A percentile compares a stretch with the other conserved stretches of the same genome.
These are phyloP conservation scores for Cladochytrium replicatum DNA, from an alignment of 192 early-diverging fungal species.

Conservation along the genomic window DNA sequence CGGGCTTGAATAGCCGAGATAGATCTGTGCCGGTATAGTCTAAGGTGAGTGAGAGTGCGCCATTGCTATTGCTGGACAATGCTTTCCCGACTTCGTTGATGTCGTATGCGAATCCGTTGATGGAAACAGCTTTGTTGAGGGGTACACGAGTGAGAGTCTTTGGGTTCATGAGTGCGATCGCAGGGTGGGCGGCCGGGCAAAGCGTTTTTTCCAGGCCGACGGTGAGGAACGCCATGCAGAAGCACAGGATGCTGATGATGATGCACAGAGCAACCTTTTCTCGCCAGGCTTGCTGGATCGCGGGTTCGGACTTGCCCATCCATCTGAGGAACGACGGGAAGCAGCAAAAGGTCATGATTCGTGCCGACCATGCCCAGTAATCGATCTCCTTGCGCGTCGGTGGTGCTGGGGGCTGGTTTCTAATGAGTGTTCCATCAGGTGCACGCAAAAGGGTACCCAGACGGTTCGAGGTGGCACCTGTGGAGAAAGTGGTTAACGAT, in stretches of 20 bases:
- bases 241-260: conserved; percentile 44
- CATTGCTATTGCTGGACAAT: no score
- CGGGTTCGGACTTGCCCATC: conserved; percentile 20
- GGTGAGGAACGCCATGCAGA: conserved; percentile 29
- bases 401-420: no score
- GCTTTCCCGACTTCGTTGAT: conserved; percentile 22
- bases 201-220: conserved; percentile 30
- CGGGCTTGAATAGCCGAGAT: conserved; percentile 22
- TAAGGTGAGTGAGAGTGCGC: conserved; percentile 7
- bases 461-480: no score
- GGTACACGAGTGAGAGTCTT: conserved; percentile 3
- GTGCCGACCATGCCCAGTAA: conserved; percentile 23
- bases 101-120: conserved; percentile 22
- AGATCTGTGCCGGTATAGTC: conserved; percentile 28
- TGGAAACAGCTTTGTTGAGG: no score
- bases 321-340: conserved; percentile 14
- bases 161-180: no score
- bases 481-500: no score
- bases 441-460: no score
- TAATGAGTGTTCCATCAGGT: no score
- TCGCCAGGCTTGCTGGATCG: conserved; percentile 63
- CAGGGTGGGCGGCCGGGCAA: conserved; percentile 19
- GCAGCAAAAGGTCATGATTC: conserved; percentile 23
- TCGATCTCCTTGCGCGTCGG: no score
- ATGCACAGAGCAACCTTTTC: conserved; percentile 86